Percentiles rank a stretch among this genome's conserved stretches.
Conservation (phyloP, 331 rosid species). For the Saraca asoca region DNA sequence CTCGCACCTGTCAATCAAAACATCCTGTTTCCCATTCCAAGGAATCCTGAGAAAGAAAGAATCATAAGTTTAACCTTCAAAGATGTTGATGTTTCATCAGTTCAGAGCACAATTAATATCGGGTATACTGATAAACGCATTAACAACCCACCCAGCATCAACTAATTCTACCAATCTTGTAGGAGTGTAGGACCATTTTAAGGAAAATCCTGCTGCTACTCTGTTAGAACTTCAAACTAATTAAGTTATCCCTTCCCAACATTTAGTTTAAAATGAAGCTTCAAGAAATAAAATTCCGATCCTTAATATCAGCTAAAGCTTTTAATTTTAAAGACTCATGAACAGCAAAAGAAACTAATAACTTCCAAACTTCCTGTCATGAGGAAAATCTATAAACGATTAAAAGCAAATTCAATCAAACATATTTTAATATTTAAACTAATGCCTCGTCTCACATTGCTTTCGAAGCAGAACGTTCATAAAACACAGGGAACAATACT, state of each 20-base stretch:
- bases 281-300: not conserved
- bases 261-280: conserved; percentile 1
- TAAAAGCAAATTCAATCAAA: not conserved
- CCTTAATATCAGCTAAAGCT: not conserved
- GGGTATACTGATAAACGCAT: not conserved
- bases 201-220: not conserved
- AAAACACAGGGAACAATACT: too few species aligned
- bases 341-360: too few species aligned
- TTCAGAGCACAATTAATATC: not conserved
- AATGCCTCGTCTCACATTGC: not conserved
- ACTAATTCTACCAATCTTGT: not conserved
- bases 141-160: not conserved
- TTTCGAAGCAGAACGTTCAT: too few species aligned
- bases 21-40: conserved; percentile 95
- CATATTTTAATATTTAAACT: not conserved
- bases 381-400: not conserved
- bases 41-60: conserved; percentile 75
- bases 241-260: not conserved
- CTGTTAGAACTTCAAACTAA: not conserved
- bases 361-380: not conserved
- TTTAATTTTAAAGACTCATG: not conserved
- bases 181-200: not conserved
- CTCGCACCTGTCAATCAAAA: conserved; percentile 79
- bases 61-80: conserved; percentile 5
- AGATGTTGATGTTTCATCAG: not conserved